Base-by-base conservation (phyloP, 2,329 filamentous ascomycete genomes). In the Thielaviopsis populi region DNA sequence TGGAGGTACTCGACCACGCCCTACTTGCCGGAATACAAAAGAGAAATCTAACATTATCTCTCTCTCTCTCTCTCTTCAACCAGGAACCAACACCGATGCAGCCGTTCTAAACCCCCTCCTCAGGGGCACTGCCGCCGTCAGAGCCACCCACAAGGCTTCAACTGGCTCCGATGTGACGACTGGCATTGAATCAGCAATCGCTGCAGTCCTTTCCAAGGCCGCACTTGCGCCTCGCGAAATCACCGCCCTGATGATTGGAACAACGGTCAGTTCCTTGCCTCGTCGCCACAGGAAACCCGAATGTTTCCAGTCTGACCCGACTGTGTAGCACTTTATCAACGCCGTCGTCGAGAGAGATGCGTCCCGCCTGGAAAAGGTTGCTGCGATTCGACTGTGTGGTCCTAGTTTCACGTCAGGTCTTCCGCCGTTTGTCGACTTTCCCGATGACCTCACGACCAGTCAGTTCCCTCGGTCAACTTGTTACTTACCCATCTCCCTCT, bases 341-440 rank as follows among this genome's bases (percentile, higher is more conserved):
- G 80, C 80, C 8, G 78, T 83, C 2, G 74, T 83, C 0, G 79
- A 83, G 69, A 73, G 77, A 53, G 80, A 83, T 66, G 73, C 73
- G 7, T 69, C 74, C 1, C 75, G 78, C 1, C 70, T 83, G 2
- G 75, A 76, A 15, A 73, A 71, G 4, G 80, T 83, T 4, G 81
- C 80, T 1, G 79, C 83, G 1, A 68, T 84, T 17, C 76, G 81
- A 5, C 74, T 83, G 4, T 80, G 78, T 53, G 79, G 80, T 0
- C 78, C 79, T 0, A 63, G 61, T 22, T 65, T 59, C 46, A 65
- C 64, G 6, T 77, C 79, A 64, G 75, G 80, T 59, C 75, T 74
- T 0, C 76, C 77, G 5, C 78, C 79, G 0, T 80, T 78, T 62
- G 73, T 79, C 2, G 80, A 83, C 70, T 83, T 79, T 77, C 80